Evolutionary conservation across 768 basidiomycete species (phyloP), one percentile per base, ranked within the genome.

Genomic region (Antrodiella citrinella): DNA sequence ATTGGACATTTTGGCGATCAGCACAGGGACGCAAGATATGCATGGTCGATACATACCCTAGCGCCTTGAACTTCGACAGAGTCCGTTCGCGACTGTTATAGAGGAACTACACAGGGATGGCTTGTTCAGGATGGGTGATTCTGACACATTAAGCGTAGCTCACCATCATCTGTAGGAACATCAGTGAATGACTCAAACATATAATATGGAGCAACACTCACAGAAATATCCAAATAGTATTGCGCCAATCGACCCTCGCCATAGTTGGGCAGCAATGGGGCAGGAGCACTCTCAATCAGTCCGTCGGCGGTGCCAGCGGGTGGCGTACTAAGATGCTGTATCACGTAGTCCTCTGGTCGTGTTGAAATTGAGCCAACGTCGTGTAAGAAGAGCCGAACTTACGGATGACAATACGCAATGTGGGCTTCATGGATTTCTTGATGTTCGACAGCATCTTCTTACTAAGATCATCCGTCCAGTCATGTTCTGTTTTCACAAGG

Each of bases 371-470:
- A 48, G 15, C 47, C 15, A n/a, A 4, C 20, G 23, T 26, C 19
- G 4, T 19, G 9, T 22, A 9, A 19, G n/a, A 19, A 18, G 21
- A 43, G 10, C 18, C 13, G 7, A 15, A 51, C 50, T 19, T 19
- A 51, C 50, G 42, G 44, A 51, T 5, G 11, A 51, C 19, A 21
- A 51, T 23, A 15, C 50, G 43, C 24, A 22, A 26, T 19, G 20
- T 24, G 35, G 50, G 43, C n/a, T 45, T 45, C 50, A 51, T 51
- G 20, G 44, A 9, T 35, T 35, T 26, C n/a, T 21, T 23, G 25
- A 51, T 25, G 24, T 51, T 51, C 20, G 22, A 20, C 26, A 51
- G 30, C 3, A 51, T 45, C 26, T 26, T 35, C 10, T 44, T 24
- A 24, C 24, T 44, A 7, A 25, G 18, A n/a, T 30, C 26, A 24